Conservation (phyloP, 352 stramenopile genomes). For the Phytophthora rubi region DNA sequence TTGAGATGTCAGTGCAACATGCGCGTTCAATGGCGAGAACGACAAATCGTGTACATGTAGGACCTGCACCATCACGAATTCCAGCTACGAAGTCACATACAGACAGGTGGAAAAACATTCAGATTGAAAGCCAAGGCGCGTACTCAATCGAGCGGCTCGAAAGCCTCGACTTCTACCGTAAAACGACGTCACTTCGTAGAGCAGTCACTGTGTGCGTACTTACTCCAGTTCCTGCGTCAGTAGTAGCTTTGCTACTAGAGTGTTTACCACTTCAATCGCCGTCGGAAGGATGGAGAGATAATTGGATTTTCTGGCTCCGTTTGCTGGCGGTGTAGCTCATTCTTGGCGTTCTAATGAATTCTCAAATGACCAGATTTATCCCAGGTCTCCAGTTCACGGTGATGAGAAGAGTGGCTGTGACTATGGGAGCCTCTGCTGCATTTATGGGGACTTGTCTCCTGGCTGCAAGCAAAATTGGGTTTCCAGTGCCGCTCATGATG, state of each 20-base stretch:
- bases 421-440: not conserved
- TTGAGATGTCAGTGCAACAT: too few species aligned
- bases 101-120: too few species aligned
- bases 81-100: too few species aligned
- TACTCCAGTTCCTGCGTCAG: constrained; percentile 3
- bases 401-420: not conserved
- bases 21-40: too few species aligned
- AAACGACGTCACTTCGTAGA: not conserved
- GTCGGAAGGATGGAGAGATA: not conserved
- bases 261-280: not conserved
- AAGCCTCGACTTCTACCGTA: constrained; percentile 7
- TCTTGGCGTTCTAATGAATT: not conserved
- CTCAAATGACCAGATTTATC: not conserved
- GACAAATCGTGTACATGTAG: too few species aligned
- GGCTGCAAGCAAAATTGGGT: not conserved
- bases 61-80: too few species aligned
- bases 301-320: not conserved
- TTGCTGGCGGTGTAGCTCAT: not conserved
- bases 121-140: not conserved
- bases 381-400: not conserved
- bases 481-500: constrained; percentile 12
- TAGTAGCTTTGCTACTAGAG: not conserved
- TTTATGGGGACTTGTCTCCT: not conserved
- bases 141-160: constrained; percentile 7
- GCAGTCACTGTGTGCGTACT: constrained; percentile 1